phyloP scores from a whole-genome alignment of 1,139 yeast genomes.

The Pichia cactophila region DNA sequence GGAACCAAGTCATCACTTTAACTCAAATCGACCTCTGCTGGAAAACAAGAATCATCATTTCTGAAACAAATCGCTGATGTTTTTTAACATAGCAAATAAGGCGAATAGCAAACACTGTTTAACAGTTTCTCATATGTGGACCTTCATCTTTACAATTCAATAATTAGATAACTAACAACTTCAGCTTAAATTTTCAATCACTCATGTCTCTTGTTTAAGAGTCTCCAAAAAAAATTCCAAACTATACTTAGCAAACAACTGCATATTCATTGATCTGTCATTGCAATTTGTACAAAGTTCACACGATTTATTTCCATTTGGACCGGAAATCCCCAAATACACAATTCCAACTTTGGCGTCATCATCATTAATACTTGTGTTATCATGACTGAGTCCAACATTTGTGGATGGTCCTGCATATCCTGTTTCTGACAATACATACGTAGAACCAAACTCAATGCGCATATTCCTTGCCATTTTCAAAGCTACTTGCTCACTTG shows the following conservation, averaged over 20 bases:
- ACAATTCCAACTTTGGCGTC: conserved; percentile 50
- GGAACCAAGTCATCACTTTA: no score
- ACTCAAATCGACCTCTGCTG: no score
- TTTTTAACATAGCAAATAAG: no score
- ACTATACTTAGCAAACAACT: conserved; percentile 61
- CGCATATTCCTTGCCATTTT: conserved; percentile 71
- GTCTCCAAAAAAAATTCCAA: conserved; percentile 49
- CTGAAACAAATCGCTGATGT: no score
- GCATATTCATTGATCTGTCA: conserved; percentile 65
- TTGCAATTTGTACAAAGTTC: conserved; percentile 38
- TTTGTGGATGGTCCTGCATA: conserved; percentile 71
- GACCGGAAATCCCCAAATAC: conserved; percentile 65
- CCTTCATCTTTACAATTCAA: no score
- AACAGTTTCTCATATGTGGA: no score
- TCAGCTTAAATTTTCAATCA: no score
- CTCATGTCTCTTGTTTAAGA: conserved; percentile 20
- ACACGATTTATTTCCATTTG: conserved; percentile 48
- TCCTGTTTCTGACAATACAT: conserved; percentile 78
- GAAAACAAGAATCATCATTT: no score
- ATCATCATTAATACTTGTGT: conserved; percentile 25
- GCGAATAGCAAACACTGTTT: no score
- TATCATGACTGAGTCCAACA: conserved; percentile 23
- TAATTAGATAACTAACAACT: no score
- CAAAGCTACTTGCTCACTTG: conserved; percentile 67
- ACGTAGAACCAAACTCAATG: conserved; percentile 76